Evolutionary conservation across 768 basidiomycete species (phyloP).

Genomic region (Russula brevipes): DNA sequence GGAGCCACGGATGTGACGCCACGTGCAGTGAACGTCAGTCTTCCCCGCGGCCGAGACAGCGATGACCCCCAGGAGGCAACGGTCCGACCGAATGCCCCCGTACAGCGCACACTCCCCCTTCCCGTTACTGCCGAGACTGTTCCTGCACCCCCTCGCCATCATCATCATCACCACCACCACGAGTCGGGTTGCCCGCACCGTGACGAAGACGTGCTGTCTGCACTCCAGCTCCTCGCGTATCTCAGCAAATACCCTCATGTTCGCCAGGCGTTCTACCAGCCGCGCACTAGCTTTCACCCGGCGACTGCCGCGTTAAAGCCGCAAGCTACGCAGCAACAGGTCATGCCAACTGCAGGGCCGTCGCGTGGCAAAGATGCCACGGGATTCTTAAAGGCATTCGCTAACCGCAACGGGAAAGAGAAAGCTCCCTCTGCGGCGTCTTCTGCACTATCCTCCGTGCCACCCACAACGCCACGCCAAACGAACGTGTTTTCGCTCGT

Average conservation of each 20-base stretch:
- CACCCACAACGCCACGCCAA: slow-evolving; percentile 38
- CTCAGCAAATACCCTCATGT: slow-evolving; percentile 98
- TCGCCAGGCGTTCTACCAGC: slow-evolving; percentile 90
- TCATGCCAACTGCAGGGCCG: slow-evolving; percentile 20
- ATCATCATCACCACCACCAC: slow-evolving; percentile 35
- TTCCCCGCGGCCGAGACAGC: slow-evolving; percentile 38
- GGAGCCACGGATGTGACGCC: slow-evolving; percentile 48
- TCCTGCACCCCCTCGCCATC: slow-evolving; percentile 28
- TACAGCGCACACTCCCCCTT: slow-evolving; percentile 21
- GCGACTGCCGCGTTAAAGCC: slow-evolving; percentile 42
- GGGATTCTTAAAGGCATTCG: slow-evolving; percentile 43
- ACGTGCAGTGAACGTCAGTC: slow-evolving; percentile 51
- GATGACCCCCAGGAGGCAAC: slow-evolving; percentile 24
- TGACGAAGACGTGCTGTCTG: slow-evolving; percentile 89
- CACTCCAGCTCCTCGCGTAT: slow-evolving; percentile 91
- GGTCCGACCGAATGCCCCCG: slow-evolving; percentile 23
- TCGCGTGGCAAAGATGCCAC: slow-evolving; percentile 17
- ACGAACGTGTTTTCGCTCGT: slow-evolving; percentile 96
- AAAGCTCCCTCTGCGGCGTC: slow-evolving; percentile 33
- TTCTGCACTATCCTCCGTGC: slow-evolving; percentile 27
- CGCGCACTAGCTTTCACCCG: slow-evolving; percentile 74
- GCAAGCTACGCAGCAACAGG: slow-evolving; percentile 21
- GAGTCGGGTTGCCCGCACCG: slow-evolving; percentile 63
- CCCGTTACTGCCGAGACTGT: slow-evolving; percentile 19
- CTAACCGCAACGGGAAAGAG: slow-evolving; percentile 46